Evolutionary conservation across 2,329 filamentous ascomycete species (phyloP), one percentile per base, ranked within the genome.

Genomic region (Alternaria sp.): DNA sequence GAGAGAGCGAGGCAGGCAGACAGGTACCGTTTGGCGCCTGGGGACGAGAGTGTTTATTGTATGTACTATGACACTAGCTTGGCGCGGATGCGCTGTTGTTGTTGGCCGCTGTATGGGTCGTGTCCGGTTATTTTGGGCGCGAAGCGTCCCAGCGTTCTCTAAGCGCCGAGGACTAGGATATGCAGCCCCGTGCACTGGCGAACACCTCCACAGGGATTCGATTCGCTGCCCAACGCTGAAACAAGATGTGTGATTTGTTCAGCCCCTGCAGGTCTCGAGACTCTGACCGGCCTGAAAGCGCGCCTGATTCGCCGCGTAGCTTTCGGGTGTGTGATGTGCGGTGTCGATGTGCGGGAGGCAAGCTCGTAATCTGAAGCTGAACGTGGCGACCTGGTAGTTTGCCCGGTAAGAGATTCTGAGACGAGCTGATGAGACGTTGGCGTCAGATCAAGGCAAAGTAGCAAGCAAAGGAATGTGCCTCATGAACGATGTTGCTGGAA

Each of bases 191-290:
- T 67, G 67, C 66, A 68, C 61, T 61, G 67, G 58, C 64, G 58
- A 67, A 65, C 64, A 61, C 62, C 58, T 61, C 58, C 55, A 63
- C 58, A 45, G 59, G 33, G 49, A 57, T 60, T 60, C 60, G 64
- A 72, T 75, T 72, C 72, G 70, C 60, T 62, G 46, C 46, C 41
- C 53, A 46, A 47, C 62, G 70, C 65, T 74, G 75, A 78, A 78
- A 76, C 75, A 69, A 67, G 63, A 63, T 60, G 75, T 78, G 78
- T 78, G 76, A 78, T 78, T 74, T 69, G 73, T 75, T 71, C 64
- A 50, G 73, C 69, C 74, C 77, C 75, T 79, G 77, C 77, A 79
- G 75, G 71, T 69, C 61, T 64, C 60, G 58, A 66, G 41, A 66
- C 62, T 54, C 51, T 63, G 65, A 65, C 62, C 61, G 63, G 57